A percentile compares a stretch with the other conserved stretches of the same genome.
Conservation (phyloP, 805 yeast genomes). For the Starmerella stellata region DNA sequence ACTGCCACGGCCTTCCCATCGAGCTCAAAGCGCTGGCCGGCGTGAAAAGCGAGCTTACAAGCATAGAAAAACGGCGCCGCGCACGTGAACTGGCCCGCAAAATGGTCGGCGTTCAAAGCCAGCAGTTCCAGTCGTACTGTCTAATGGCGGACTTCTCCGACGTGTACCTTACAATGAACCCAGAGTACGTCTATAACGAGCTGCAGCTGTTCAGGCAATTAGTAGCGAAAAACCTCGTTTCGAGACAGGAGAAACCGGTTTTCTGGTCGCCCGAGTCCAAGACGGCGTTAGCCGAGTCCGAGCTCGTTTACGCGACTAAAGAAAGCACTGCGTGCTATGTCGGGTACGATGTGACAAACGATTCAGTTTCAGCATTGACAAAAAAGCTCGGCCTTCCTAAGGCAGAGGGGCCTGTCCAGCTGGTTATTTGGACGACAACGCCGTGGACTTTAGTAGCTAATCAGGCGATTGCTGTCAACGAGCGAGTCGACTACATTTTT, state of each 20-base stretch:
- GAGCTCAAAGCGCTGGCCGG: constrained; percentile 60
- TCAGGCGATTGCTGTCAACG: constrained; percentile 58
- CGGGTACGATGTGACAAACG: constrained; percentile 9
- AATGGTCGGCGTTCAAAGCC: constrained; percentile 46
- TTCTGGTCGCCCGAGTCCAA: constrained; percentile 92
- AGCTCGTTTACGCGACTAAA: constrained; percentile 66
- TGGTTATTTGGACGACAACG: constrained; percentile 83
- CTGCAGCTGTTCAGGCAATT: constrained; percentile 48
- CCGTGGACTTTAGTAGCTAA: constrained; percentile 95
- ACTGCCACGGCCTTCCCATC: constrained; percentile 94
- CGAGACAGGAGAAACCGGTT: constrained; percentile 82
- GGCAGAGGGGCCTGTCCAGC: neutral
- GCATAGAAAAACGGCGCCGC: constrained; percentile 36
- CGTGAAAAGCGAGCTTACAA: constrained; percentile 21
- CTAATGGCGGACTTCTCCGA: constrained; percentile 72
- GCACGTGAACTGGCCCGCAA: constrained; percentile 54
- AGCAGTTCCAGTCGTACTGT: constrained; percentile 49
- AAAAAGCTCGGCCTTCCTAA: neutral
- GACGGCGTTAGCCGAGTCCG: constrained; percentile 94
- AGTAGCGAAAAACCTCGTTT: constrained; percentile 47
- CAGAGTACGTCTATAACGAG: constrained; percentile 57
- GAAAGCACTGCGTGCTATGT: constrained; percentile 8
- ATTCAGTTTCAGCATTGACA: too few species aligned
- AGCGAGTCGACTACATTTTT: constrained; percentile 39
- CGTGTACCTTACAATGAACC: constrained; percentile 50